Percentiles rank a stretch among this genome's conserved stretches.
Conservation (phyloP, 2,329 filamentous ascomycete species). For the Akanthomyces dipterigenus region DNA sequence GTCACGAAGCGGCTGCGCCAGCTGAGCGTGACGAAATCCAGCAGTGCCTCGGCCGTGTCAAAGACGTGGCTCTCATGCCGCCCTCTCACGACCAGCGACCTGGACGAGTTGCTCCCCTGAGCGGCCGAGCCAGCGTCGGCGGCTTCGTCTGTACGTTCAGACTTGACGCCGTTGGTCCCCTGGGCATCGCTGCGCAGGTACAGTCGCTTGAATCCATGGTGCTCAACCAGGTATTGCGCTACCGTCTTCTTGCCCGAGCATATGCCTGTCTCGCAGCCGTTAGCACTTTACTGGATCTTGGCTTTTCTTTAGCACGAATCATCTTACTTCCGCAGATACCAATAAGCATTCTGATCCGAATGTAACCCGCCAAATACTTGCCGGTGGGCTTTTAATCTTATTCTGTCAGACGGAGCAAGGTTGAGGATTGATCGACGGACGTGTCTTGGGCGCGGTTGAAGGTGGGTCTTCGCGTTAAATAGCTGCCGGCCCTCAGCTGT, state of each 20-base stretch:
- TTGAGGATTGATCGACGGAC: not conserved
- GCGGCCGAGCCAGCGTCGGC: conserved; percentile 11
- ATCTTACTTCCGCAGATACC: conserved; percentile 65
- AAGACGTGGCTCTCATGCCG: conserved; percentile 39
- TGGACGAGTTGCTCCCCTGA: conserved; percentile 10
- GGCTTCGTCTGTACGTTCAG: not conserved
- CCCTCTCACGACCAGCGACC: conserved; percentile 6
- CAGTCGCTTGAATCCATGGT: conserved; percentile 74
- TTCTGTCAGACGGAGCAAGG: not conserved
- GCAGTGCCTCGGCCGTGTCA: conserved; percentile 55
- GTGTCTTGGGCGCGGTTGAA: conserved; percentile 6
- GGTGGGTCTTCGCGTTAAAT: conserved; percentile 11
- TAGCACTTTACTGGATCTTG: not conserved
- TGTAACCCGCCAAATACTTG: not conserved
- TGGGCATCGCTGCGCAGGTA: conserved; percentile 38
- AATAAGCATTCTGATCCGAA: conserved; percentile 55
- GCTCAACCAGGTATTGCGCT: conserved; percentile 76
- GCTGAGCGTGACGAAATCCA: conserved; percentile 77
- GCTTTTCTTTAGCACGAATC: conserved; percentile 4
- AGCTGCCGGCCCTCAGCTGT: not conserved
- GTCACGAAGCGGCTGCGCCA: conserved; percentile 85
- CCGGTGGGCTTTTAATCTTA: not conserved
- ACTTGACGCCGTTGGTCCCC: not conserved
- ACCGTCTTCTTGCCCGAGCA: conserved; percentile 91
- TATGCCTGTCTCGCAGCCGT: conserved; percentile 53